Evolutionary conservation across 2,329 filamentous ascomycete genomes (phyloP).

Genomic region (Ophiostoma quercus): DNA sequence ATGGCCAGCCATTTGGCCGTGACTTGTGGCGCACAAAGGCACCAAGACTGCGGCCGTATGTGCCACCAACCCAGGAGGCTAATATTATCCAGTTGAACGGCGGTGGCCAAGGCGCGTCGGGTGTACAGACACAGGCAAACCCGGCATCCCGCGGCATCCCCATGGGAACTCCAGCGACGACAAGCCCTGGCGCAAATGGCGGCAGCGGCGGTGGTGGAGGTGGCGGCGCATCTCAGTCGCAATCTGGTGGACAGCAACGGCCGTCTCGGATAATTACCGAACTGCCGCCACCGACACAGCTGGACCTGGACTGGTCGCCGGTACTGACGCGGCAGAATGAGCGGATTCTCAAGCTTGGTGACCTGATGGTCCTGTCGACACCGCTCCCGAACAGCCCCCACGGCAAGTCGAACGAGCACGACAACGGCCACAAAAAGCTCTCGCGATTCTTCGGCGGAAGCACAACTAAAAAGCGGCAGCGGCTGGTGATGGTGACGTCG

Average conservation of each 20-base stretch:
- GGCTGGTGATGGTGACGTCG: slow-evolving; percentile 91
- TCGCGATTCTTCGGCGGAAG: slow-evolving; percentile 89
- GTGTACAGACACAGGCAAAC: slow-evolving; percentile 23
- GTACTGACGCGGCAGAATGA: slow-evolving; percentile 88
- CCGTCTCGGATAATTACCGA: slow-evolving; percentile 86
- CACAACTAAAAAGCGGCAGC: slow-evolving; percentile 85
- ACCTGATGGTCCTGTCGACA: slow-evolving; percentile 76
- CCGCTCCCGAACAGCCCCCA: slow-evolving; percentile 70
- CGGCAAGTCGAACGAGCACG: slow-evolving; percentile 59
- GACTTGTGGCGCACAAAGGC: slow-evolving; percentile 84
- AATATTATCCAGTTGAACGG: slow-evolving; percentile 69
- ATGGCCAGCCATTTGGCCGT: slow-evolving; percentile 78
- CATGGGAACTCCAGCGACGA: background rate
- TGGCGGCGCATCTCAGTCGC: slow-evolving; percentile 26
- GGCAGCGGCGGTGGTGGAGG: slow-evolving; percentile 2
- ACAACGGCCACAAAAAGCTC: slow-evolving; percentile 77
- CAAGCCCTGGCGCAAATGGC: background rate
- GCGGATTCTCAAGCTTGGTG: slow-evolving; percentile 88
- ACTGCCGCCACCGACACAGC: slow-evolving; percentile 87
- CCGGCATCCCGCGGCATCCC: slow-evolving; percentile 32
- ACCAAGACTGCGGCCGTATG: slow-evolving; percentile 77
- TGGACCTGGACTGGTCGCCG: slow-evolving; percentile 98
- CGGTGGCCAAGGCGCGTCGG: slow-evolving; percentile 31
- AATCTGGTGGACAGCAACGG: slow-evolving; percentile 44
- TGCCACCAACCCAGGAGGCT: slow-evolving; percentile 69